Conservation (phyloP, 441 rosid genomes). For the Mallotus japonicus region DNA sequence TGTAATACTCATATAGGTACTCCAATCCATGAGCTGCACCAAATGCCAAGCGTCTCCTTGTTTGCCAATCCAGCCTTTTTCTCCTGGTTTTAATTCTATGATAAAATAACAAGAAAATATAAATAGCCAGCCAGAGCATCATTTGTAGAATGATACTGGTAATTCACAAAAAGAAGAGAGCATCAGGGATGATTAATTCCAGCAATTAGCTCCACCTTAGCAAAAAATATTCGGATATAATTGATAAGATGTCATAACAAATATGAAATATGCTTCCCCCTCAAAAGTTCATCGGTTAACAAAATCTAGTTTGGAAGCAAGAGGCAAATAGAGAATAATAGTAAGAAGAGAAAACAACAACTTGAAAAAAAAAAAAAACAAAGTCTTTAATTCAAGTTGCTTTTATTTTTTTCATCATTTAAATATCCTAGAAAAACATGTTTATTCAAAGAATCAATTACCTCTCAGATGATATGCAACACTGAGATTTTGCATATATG, state of each 20-base stretch:
- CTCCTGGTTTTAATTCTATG: conserved; percentile 50
- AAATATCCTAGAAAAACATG: background rate
- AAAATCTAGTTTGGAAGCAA: background rate
- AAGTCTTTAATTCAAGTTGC: background rate
- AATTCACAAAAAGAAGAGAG: background rate
- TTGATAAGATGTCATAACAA: background rate
- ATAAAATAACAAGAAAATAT: conserved; percentile 5
- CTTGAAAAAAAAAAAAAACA: no score
- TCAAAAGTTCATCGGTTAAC: background rate
- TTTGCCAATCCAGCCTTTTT: conserved; percentile 51
- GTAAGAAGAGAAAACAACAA: background rate
- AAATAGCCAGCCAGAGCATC: background rate
- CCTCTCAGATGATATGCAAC: conserved; percentile 57
- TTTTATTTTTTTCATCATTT: no score
- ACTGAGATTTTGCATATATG: conserved; percentile 59
- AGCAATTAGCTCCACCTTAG: background rate
- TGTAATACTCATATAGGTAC: conserved; percentile 52
- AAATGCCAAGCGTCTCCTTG: conserved; percentile 43
- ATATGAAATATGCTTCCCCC: background rate
- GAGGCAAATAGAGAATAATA: background rate
- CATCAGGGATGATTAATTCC: background rate
- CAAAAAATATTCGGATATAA: no score
- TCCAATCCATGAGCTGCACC: conserved; percentile 57
- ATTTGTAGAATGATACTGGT: background rate
- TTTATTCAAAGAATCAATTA: conserved; percentile 11